Percentiles rank a stretch among this genome's conserved stretches.
These are phyloP conservation scores for Cytospora schulzeri DNA, from an alignment of 2,329 filamentous ascomycete genomes.

Conservation along the genomic window DNA sequence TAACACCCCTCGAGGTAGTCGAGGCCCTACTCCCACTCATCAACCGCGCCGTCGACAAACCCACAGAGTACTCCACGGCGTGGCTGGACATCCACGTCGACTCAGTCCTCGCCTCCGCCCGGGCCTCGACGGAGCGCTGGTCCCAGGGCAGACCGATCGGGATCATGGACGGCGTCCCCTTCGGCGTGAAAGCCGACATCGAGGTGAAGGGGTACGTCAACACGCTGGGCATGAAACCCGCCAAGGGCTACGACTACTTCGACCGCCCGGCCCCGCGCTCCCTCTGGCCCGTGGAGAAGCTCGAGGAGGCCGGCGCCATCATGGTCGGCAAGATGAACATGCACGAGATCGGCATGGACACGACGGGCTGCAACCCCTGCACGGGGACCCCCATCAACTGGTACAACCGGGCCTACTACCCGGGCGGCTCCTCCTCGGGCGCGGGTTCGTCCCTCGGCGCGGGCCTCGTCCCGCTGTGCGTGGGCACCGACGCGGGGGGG, in stretches of 20 bases:
- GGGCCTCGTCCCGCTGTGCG: constrained; percentile 72
- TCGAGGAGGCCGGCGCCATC: constrained; percentile 74
- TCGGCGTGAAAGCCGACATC: constrained; percentile 83
- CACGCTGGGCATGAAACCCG: constrained; percentile 64
- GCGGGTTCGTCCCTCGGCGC: constrained; percentile 70
- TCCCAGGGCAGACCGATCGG: constrained; percentile 65
- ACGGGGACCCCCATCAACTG: constrained; percentile 79
- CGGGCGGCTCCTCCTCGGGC: constrained; percentile 79
- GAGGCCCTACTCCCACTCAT: constrained; percentile 73
- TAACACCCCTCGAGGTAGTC: constrained; percentile 73
- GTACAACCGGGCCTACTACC: constrained; percentile 74
- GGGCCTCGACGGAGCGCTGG: constrained; percentile 73
- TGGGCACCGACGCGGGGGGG: constrained; percentile 77
- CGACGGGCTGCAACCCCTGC: constrained; percentile 78
- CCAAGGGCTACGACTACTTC: constrained; percentile 54
- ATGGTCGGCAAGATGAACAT: constrained; percentile 76
- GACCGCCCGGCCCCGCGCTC: constrained; percentile 55
- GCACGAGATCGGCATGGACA: constrained; percentile 79
- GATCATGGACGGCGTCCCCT: constrained; percentile 77
- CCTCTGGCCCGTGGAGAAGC: constrained; percentile 69
- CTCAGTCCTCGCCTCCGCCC: constrained; percentile 66
- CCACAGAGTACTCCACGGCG: constrained; percentile 67
- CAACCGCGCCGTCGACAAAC: constrained; percentile 55
- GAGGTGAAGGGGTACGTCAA: constrained; percentile 70
- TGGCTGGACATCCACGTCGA: constrained; percentile 71